phyloP scores from a whole-genome alignment of 139 green algal species.

The Volvox reticuliferus region DNA sequence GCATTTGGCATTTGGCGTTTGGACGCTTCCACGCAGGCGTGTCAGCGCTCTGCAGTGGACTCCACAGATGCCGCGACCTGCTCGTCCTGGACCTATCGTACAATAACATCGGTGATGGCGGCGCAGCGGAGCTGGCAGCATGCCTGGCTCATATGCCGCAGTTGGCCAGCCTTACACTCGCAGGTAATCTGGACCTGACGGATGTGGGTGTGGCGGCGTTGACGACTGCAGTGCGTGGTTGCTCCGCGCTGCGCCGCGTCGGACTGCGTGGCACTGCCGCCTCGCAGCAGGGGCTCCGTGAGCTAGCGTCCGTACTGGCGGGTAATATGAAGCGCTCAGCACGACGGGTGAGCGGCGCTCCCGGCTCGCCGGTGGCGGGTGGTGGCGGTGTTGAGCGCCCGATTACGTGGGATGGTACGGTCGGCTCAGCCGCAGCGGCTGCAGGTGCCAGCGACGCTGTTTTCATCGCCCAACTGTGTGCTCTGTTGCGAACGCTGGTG shows the following conservation, averaged over 20 bases:
- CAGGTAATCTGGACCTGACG: slow-evolving; percentile 6
- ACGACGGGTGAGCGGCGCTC: not conserved
- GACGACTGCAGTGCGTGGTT: slow-evolving; percentile 1
- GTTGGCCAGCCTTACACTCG: slow-evolving; percentile 3
- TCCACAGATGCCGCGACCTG: not conserved
- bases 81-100: slow-evolving; percentile 36
- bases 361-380: too few relatives aligned
- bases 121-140: slow-evolving; percentile 9
- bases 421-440: not conserved
- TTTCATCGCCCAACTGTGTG: not conserved
- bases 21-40: not conserved
- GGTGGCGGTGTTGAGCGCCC: not conserved
- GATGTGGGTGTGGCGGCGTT: slow-evolving; percentile 9
- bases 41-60: slow-evolving; percentile 1
- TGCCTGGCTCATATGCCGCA: not conserved
- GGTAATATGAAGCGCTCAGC: not conserved
- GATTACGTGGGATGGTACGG: slow-evolving; percentile 14
- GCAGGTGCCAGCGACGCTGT: not conserved
- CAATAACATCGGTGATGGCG: slow-evolving; percentile 21
- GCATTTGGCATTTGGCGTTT: too few relatives aligned
- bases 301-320: not conserved
- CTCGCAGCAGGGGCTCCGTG: not conserved
- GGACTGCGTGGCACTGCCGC: slow-evolving; percentile 24
- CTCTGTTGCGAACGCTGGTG: slow-evolving; percentile 18
- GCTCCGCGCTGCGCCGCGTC: not conserved